phyloP scores from a whole-genome alignment of 768 basidiomycete species.

The Amanita inopinata region DNA sequence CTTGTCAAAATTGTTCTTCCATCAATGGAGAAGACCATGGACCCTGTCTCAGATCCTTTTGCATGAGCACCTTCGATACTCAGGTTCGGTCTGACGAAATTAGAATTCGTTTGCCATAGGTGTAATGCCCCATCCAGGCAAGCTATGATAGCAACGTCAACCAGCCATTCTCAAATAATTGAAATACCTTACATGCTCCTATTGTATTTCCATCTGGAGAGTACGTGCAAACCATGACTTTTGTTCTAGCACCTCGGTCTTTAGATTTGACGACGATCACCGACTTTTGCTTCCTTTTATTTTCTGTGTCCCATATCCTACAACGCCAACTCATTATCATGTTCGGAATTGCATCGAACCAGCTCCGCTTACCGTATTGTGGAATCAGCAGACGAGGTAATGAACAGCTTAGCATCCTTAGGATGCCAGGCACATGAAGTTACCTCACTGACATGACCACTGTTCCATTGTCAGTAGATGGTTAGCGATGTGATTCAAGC shows the following conservation, averaged over 20 bases:
- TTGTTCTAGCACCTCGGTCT: constrained; percentile 88
- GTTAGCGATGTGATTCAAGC: constrained; percentile 8
- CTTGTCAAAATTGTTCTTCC: constrained; percentile 77
- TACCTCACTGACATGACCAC: constrained; percentile 91
- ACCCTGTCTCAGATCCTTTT: constrained; percentile 82
- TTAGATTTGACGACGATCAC: constrained; percentile 97
- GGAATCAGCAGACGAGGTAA: constrained; percentile 92
- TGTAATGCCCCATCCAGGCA: constrained; percentile 90
- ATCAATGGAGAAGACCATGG: constrained; percentile 83
- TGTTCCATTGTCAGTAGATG: constrained; percentile 21
- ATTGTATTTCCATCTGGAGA: constrained; percentile 86
- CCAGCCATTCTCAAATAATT: constrained; percentile 4
- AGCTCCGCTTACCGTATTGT: constrained; percentile 64
- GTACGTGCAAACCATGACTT: constrained; percentile 80
- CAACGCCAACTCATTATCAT: constrained; percentile 5
- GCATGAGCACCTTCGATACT: constrained; percentile 79
- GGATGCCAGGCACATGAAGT: constrained; percentile 93
- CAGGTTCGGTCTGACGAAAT: constrained; percentile 87
- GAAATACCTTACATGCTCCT: constrained; percentile 57
- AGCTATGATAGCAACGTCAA: constrained; percentile 32
- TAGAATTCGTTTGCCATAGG: constrained; percentile 87
- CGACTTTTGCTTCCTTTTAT: constrained; percentile 88
- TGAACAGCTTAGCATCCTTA: constrained; percentile 70
- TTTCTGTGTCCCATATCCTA: constrained; percentile 92
- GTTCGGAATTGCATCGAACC: background rate